Base-by-base conservation (phyloP, 257 asterid genomes). In the Agastache rugosa region DNA sequence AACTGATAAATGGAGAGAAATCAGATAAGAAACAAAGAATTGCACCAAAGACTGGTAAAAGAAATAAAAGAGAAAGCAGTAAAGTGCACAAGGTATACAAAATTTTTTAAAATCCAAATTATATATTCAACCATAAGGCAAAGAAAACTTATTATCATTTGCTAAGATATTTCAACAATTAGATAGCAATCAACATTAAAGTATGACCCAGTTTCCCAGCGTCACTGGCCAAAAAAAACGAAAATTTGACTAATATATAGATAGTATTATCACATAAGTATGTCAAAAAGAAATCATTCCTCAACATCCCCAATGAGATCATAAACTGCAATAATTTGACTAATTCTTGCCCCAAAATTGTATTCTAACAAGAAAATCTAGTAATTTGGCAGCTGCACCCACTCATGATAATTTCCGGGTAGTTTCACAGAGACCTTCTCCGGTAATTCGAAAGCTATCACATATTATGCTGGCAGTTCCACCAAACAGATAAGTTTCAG, bases 1-100 rank as follows among this genome's bases (percentile, higher is more conserved):
- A 92, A 77, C 89, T 85, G 81, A 54, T 44, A 67, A 80, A 75
- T 8, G 59, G 2, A 9, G 71, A 61, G 48, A 78, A 56, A 47
- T 60, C 39, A 51, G 44, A 50, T 67, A 41, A 75, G 73, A 44
- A 50, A 58, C 10, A 34, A 80, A 16, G 16, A 2, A 65, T 9
- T 64, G 75, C 55, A 42, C 16, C 41, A 15, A 31, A 51, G 23
- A 5, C 19, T 34, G 15, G 11, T 50, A 29, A 42, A 69, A 6
- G 56, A 35, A 59, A 44, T 20, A 10, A 27, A 16, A 27, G 53
- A 47, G 48, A 51, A 50, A 50, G 27, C 15, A 44, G 16, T 12
- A 4, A 59, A 56, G 41, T 17, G 20, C 48, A 25, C 12, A 48
- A 50, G 44, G 7, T 22, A 27, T 22, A 50, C 71, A 51, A 3